A percentile compares a stretch with the other conserved stretches of the same genome.
Evolutionary conservation across 495 filamentous ascomycete species (phyloP).

Genomic region (Aspergillus wentii): DNA sequence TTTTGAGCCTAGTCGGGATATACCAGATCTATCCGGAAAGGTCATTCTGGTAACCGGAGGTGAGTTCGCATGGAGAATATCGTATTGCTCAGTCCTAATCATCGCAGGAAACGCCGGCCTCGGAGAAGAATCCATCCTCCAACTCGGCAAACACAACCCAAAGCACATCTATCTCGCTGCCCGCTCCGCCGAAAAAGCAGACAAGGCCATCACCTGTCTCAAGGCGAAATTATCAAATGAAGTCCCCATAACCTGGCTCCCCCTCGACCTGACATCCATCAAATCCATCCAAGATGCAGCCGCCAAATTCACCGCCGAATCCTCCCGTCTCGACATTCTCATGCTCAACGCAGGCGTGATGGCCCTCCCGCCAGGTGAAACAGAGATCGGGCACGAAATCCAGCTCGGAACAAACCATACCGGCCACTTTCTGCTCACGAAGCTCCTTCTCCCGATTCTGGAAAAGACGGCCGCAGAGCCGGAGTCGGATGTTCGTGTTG

Average conservation of each 20-base stretch:
- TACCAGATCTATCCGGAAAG: constrained; percentile 46
- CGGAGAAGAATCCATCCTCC: constrained; percentile 49
- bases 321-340: constrained; percentile 56
- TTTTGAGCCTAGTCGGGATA: constrained; percentile 42
- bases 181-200: constrained; percentile 27
- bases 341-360: constrained; percentile 63
- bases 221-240: constrained; percentile 13
- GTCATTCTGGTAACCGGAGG: constrained; percentile 55
- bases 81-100: too few species aligned
- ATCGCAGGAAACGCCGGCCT: constrained; percentile 56
- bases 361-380: constrained; percentile 38
- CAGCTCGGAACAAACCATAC: constrained; percentile 57
- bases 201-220: constrained; percentile 17
- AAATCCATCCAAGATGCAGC: constrained; percentile 48
- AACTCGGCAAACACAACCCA: constrained; percentile 51
- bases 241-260: constrained; percentile 34
- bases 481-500: constrained; percentile 37
- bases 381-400: constrained; percentile 43
- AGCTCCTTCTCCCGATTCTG: constrained; percentile 30
- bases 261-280: constrained; percentile 40
- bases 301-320: constrained; percentile 36
- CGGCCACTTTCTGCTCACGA: constrained; percentile 56
- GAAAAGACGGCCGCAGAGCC: constrained; percentile 24
- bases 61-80: constrained; percentile 24
- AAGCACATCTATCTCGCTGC: constrained; percentile 49